Evolutionary conservation across 2,329 filamentous ascomycete genomes (phyloP).

Genomic region (Fusarium multiceps): DNA sequence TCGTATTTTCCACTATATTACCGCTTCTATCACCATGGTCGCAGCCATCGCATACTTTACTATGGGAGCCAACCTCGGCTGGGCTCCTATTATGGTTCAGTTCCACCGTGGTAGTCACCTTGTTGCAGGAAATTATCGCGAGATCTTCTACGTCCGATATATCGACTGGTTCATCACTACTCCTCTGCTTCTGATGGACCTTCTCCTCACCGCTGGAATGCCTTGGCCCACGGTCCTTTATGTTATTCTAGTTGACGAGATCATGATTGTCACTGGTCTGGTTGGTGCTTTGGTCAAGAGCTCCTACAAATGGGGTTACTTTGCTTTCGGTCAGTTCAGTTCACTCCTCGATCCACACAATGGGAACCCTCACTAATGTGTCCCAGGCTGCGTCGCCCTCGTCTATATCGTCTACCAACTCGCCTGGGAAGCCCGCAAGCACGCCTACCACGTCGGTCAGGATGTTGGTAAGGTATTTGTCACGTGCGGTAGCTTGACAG

Average conservation of each 20-base stretch:
- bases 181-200: slow-evolving; percentile 69
- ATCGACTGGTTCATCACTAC: slow-evolving; percentile 67
- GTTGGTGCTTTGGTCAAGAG: slow-evolving; percentile 58
- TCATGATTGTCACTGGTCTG: slow-evolving; percentile 60
- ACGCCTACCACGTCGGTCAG: slow-evolving; percentile 65
- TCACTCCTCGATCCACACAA: fast-evolving
- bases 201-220: slow-evolving; percentile 69
- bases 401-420: slow-evolving; percentile 59
- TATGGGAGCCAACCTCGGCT: slow-evolving; percentile 63
- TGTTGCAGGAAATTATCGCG: slow-evolving; percentile 64
- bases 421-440: slow-evolving; percentile 54
- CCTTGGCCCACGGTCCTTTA: slow-evolving; percentile 65
- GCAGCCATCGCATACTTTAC: slow-evolving; percentile 64
- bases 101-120: slow-evolving; percentile 55
- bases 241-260: slow-evolving; percentile 60
- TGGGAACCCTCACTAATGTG: fast-evolving
- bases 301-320: slow-evolving; percentile 70
- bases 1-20: slow-evolving; percentile 67
- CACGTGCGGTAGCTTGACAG: slow-evolving; percentile 67
- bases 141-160: slow-evolving; percentile 67
- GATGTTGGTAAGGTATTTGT: slow-evolving; percentile 66
- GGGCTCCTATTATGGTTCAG: slow-evolving; percentile 61
- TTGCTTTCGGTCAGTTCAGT: slow-evolving; percentile 53
- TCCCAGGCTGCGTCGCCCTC: slow-evolving; percentile 54
- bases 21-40: slow-evolving; percentile 60